Base-by-base conservation (phyloP, 257 asterid genomes). In the Fraxinus anomala region DNA sequence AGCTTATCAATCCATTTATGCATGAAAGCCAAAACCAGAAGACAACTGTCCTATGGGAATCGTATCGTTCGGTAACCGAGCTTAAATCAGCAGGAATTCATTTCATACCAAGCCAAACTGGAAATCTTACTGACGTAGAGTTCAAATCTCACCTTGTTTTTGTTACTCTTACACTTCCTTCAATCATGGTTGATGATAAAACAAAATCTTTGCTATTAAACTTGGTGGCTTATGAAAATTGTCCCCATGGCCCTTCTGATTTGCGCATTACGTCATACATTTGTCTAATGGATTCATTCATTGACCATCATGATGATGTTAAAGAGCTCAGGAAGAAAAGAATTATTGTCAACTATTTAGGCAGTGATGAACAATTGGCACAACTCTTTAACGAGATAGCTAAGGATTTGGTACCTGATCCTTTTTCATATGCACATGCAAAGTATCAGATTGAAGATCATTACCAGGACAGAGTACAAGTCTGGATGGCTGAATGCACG, bases 311-410 rank as follows among this genome's bases (percentile, higher is more conserved):
- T 16, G 71, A 67, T 31, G 83, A 74, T 30, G 83, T 79, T 59
- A 70, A 67, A 30, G 65, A 33, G 44, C 79, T 79, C 33, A 67
- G 76, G 33, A 39, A 61, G 7, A 67, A 56, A 34, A 61, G 79
- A 21, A 49, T 79, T 44, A 16, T 79, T 10, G 28, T 73, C 23
- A 74, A 74, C 63, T 23, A 33, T 68, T 73, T 79, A 33, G 75
- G 83, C 23, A 79, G 83, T 47, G 83, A 79, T n/a, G 47, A 79
- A 31, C 24, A 73, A 36, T 78, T 79, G 23, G 79, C 79, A 0
- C 30, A 33, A 42, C 36, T 79, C 21, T 79, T 79, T 44, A 74
- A 79, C 23, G 79, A 79, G 9, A 47, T 79, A 66, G 69, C 83
- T 4, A 73, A 10, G 13, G 70, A 79, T 74, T 67, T 79, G 69